Base-by-base conservation (phyloP, 192 early-diverging fungal species). In the Allomyces macrogynus region DNA sequence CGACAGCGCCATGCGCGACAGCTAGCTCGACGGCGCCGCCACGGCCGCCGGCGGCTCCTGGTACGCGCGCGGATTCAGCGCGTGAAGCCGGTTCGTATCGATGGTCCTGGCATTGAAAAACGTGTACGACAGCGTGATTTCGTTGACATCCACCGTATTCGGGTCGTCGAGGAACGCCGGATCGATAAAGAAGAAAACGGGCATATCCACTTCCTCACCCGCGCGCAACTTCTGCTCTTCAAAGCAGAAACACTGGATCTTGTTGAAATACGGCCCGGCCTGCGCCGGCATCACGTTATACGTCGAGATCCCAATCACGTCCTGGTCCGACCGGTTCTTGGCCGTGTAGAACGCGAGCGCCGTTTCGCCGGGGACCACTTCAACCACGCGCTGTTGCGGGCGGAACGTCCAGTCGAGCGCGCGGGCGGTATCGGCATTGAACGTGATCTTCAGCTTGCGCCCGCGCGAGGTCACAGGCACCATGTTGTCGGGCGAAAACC, bases 221-320 rank as follows among this genome's bases (percentile, higher is more conserved):
- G 91, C 85, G 64, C 77, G 78, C 66, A 99, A 75, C 74, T 84
- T 86, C 74, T 99, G 95, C 74, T 96, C 93, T 67, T 99, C 95
- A 78, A 99, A 99, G 73, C 95, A 99, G 68, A 99, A 99, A 71
- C 95, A 99, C 71, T 99, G 95, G 65, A 99, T 93, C 78, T 99
- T 99, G 82, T 99, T 99, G 70, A 99, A 99, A 65, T 99, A 93
- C 67, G 86, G 89, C 14, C 88, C 95, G 0, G 89, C 91, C 69
- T 90, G 87, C 63, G 84, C 79, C 4, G 95, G 95, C 7, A 90
- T 85, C 23, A 99, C 93, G 68, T 92, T 93, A 67, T 99, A 99
- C 1, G 95, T 99, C 4, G 90, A 89, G 66, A 99, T 87, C 14
- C 95, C 95, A 64, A 95, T 85, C 49, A 99, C 84, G 67, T 92